These are phyloP conservation scores for Neurospora sp. DNA, from an alignment of 495 filamentous ascomycete genomes.

Conservation along the genomic window DNA sequence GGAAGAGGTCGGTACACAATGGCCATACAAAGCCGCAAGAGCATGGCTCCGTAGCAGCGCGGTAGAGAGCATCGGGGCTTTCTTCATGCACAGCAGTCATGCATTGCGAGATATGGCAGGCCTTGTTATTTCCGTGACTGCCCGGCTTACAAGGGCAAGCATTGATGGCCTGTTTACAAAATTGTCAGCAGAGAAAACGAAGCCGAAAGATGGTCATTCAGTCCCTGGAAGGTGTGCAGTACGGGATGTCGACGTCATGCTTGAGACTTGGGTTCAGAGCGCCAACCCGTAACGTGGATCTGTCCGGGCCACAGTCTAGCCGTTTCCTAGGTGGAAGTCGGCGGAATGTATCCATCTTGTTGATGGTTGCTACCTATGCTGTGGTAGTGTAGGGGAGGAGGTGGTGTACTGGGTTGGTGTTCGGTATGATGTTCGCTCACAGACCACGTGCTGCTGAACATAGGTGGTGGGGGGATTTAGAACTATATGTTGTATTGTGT, in stretches of 20 bases:
- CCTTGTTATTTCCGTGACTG: conserved; percentile 16
- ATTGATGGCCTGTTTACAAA: conserved; percentile 8
- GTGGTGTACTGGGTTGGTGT: not conserved
- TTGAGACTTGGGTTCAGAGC: not conserved
- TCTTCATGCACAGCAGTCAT: conserved; percentile 3
- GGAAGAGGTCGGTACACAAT: conserved; percentile 5
- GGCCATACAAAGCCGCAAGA: conserved; percentile 19
- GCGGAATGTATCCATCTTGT: not conserved
- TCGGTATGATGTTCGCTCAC: not conserved
- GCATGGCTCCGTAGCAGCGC: conserved; percentile 6
- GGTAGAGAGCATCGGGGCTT: conserved; percentile 4
- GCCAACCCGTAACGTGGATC: not conserved
- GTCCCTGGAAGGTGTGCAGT: not conserved
- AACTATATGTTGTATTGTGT: not conserved
- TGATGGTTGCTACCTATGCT: not conserved
- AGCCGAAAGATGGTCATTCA: not conserved
- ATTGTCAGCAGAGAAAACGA: not conserved
- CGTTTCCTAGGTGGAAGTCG: not conserved
- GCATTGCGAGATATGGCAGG: conserved; percentile 18
- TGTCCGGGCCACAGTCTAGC: not conserved
- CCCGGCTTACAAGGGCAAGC: conserved; percentile 10
- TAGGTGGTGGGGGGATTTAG: not conserved
- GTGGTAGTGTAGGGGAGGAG: not conserved
- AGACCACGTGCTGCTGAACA: not conserved
- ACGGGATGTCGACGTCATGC: not conserved